Base-by-base conservation (phyloP, 1,284 basidiomycete genomes). In the Puccinia triticina region DNA sequence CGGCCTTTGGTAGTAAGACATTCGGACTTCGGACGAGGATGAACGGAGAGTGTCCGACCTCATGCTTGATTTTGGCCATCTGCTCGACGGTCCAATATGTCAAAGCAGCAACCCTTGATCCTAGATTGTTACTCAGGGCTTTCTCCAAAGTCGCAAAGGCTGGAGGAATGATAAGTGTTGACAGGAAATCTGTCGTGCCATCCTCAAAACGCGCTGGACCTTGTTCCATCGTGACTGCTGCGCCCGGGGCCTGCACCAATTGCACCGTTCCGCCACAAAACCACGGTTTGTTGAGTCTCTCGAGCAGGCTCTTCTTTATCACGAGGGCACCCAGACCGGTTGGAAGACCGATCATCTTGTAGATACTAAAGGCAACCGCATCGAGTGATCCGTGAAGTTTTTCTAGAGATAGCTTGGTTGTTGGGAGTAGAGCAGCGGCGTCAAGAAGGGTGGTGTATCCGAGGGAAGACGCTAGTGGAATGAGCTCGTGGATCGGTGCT, bases 311-410 rank as follows among this genome's bases (percentile, higher is more conserved):
- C 84, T 91, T 91, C 86, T 91, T 92, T 64, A 92, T 91, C 26
- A 95, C 87, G 1, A 95, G 89, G 26, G 92, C 92, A 46, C 93
- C 93, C 64, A 94, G 90, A 1, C 93, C 93, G 0, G 93, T 95
- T 11, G 93, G 93, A 85, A 91, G 94, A 43, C 93, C 93, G 83
- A 94, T 93, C 91, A 94, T 93, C 85, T 95, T 95, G 88, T 95
- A 95, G 85, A 94, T 93, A 59, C 92, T 93, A 77, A 94, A 86
- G 0, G 91, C 92, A 90, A 94, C 91, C 2, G 93, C 93, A 86
- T 94, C 93, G 18, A 93, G 91, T 8, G 91, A 90, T 34, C 89
- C 89, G 78, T 91, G 90, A 4, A 78, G 32, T 21, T 66, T 53
- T 2, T 89, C 87, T 26, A 94, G 88, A 11, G 92, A 92, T 79